Evolutionary conservation across 345 rosid genomes (phyloP), one percentile per base, ranked within the genome.

Genomic region (Linum trigynum): DNA sequence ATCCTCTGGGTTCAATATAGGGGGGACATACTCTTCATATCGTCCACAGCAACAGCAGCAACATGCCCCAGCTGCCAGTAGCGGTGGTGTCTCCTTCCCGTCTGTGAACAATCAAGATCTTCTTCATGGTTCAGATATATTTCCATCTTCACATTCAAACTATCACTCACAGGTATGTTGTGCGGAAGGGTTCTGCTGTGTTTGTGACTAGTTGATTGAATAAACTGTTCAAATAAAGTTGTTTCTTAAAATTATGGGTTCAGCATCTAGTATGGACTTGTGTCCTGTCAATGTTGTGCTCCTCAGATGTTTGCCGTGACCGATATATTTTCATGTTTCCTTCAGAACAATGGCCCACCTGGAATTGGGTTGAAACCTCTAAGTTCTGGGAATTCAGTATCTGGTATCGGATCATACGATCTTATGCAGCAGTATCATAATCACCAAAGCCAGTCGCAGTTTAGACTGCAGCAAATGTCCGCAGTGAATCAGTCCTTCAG

Each of bases 31-130:
- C 72, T 69, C 97, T 62, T 89, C 99, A 45, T 92, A 90, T 82
- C 95, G 91, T 53, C 85, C 87, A 23, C 96, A 83, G 70, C 96
- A 90, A 84, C 99, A 87, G 65, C 91, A 85, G 68, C 96, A 87
- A 42, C 87, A 85, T 74, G 78, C 86, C 56, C 83, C 96, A 60
- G 85, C 97, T 51, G 95, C 76, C 72, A 91, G 91, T 77, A 76
- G 79, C 78, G 74, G 75, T 59, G 83, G 90, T 48, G 82, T 80
- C 71, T 80, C 91, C 68, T 82, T 73, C 77, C 72, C 95, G 64
- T 62, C 80, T 51, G 86, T 76, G 64, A 85, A 85, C 81, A 82
- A 73, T 80, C 89, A 82, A 69, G 91, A 88, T 70, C 87, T 84
- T 78, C 82, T 84, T 72, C 90, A 90, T 74, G 96, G 84, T 51